phyloP scores from a whole-genome alignment of 108 stramenopile species.

The Stephanodiscus triporus region DNA sequence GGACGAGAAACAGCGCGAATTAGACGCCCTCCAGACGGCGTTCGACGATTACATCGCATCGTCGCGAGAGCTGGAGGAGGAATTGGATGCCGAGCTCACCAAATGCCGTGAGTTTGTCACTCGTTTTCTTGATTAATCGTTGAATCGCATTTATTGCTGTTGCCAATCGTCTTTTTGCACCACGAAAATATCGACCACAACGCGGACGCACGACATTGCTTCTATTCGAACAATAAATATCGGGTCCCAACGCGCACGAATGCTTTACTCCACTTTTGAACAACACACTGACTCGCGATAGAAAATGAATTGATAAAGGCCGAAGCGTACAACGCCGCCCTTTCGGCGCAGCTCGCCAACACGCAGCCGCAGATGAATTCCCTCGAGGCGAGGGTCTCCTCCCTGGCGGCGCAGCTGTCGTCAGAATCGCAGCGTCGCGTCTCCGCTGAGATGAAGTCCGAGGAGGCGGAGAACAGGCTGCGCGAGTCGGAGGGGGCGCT shows the following conservation, averaged over 20 bases:
- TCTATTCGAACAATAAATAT: too few relatives aligned
- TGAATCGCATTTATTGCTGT: too few relatives aligned
- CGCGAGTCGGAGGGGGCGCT: conserved; percentile 74
- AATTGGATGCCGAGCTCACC: conserved; percentile 88
- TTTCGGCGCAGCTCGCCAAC: conserved; percentile 82
- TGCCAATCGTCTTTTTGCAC: too few relatives aligned
- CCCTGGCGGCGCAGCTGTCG: conserved; percentile 60
- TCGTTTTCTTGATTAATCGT: too few relatives aligned
- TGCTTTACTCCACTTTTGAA: conserved; percentile 3
- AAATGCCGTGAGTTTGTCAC: conserved; percentile 80
- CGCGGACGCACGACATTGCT: too few relatives aligned
- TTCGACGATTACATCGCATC: conserved; percentile 91
- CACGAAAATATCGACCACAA: too few relatives aligned
- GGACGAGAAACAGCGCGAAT: conserved; percentile 84
- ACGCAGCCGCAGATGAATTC: conserved; percentile 82
- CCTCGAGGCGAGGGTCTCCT: conserved; percentile 74
- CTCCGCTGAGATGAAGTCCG: conserved; percentile 74
- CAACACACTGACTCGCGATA: conserved; percentile 25
- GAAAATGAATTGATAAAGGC: conserved; percentile 86
- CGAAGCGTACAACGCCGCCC: conserved; percentile 78
- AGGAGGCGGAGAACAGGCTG: conserved; percentile 74
- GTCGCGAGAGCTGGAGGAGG: conserved; percentile 85
- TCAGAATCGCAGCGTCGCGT: conserved; percentile 73
- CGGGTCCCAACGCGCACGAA: too few relatives aligned
- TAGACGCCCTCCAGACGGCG: conserved; percentile 84